Base-by-base conservation (phyloP, 1,284 basidiomycete genomes). In the Apiotrichum laibachii region DNA sequence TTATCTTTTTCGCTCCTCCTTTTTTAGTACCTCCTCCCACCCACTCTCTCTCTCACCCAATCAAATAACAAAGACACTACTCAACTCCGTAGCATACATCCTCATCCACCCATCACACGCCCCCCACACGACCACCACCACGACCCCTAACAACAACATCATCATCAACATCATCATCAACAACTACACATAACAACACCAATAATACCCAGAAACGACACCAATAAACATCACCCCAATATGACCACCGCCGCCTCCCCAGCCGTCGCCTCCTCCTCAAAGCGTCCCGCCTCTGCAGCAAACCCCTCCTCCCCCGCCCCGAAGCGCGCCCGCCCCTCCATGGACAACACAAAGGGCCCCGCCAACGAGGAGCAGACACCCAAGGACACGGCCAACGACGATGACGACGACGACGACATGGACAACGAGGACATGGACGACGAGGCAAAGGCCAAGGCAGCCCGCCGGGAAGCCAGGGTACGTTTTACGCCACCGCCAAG, bases 381-480 rank as follows among this genome's bases (percentile, higher is more conserved):
- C 26, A 31, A 65, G 18, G 64, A 57, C 15, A 61, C 63, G 12
- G 64, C 66, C 15, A 58, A 67, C 37, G 60, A 64, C 35, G 49
- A 57, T 19, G 43, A 55, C 6, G 67, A 16, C 9, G 42, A 18
- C 18, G 67, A 64, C 9, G 66, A 66, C 7, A 61, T 64, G 58
- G 59, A 34, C 56, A 60, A 55, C 13, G 61, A 47, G 18, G 55
- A 65, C 18, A 52, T 67, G 57, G 64, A 69, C 51, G 69, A 74
- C 5, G 66, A 70, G 31, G 57, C 65, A 26, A 55, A 59, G 44
- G 73, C 71, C 22, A 75, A 71, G 63, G 58, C 60, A 9, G 71
- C 70, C 16, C 64, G 74, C 39, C 69, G 72, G 47, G 73, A 75
- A 53, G 74, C 74, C 3, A 62, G 74, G 55, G 74, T 76, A 50